Percentiles rank a stretch among this genome's conserved stretches.
phyloP scores from a whole-genome alignment of 2,329 filamentous ascomycete species.

The Penicillium sp. region DNA sequence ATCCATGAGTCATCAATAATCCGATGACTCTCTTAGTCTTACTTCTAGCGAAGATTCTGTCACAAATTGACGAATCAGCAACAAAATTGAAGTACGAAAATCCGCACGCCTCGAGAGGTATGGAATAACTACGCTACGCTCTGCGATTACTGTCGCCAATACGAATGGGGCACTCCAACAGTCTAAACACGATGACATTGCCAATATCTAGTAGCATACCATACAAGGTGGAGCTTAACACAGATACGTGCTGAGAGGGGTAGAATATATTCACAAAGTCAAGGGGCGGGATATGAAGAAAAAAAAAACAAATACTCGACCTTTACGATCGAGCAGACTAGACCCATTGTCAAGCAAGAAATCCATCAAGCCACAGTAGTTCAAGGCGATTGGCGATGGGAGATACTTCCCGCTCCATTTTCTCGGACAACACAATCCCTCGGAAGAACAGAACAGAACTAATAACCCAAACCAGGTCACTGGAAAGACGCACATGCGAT shows the following conservation, averaged over 20 bases:
- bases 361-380: not conserved
- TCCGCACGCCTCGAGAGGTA: no score
- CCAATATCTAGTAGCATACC: not conserved
- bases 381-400: not conserved
- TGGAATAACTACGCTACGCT: no score
- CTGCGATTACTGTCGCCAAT: not conserved
- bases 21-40: no score
- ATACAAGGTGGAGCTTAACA: not conserved
- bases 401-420: not conserved
- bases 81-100: no score
- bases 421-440: not conserved
- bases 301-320: not conserved
- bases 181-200: not conserved
- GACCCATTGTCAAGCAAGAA: not conserved
- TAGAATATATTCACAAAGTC: not conserved
- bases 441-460: not conserved
- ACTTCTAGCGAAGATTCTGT: no score
- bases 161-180: not conserved
- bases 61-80: no score
- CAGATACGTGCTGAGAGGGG: not conserved
- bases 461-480: not conserved
- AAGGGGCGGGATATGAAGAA: not conserved
- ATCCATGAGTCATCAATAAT: no score
- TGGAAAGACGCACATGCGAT: not conserved
- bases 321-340: conserved; percentile 3